These are phyloP conservation scores for Aschersonia sp. DNA, from an alignment of 2,329 filamentous ascomycete genomes.

Conservation along the genomic window DNA sequence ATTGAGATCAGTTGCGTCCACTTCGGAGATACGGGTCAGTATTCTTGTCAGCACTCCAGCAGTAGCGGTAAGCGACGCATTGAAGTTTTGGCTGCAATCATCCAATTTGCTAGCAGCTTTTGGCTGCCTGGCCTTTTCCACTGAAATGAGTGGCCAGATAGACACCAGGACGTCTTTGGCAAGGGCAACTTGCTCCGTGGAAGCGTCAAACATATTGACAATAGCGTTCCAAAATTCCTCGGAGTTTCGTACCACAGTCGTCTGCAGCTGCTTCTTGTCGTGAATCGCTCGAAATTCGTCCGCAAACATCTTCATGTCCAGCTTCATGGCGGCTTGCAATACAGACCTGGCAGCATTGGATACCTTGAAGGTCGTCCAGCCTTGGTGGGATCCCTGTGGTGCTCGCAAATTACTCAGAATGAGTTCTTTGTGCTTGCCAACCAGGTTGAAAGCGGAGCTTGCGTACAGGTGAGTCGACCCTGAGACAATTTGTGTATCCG, in stretches of 20 bases:
- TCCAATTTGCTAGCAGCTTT: slow-evolving; percentile 28
- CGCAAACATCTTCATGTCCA: slow-evolving; percentile 27
- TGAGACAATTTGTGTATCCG: slow-evolving; percentile 26
- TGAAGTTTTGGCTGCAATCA: slow-evolving; percentile 50
- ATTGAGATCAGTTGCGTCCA: slow-evolving; percentile 54
- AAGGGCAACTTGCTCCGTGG: slow-evolving; percentile 57
- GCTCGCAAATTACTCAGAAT: slow-evolving; percentile 28
- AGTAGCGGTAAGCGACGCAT: slow-evolving; percentile 47
- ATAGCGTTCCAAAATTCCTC: slow-evolving; percentile 21
- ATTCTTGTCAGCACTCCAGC: slow-evolving; percentile 53
- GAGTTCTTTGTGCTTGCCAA: slow-evolving; percentile 46
- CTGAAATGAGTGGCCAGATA: slow-evolving; percentile 52
- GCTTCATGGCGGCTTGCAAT: slow-evolving; percentile 38
- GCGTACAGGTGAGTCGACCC: slow-evolving; percentile 46
- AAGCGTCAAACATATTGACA: slow-evolving; percentile 63
- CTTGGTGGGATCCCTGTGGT: slow-evolving; percentile 13
- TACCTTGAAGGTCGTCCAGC: slow-evolving; percentile 25
- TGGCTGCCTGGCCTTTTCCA: slow-evolving; percentile 56
- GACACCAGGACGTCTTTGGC: slow-evolving; percentile 61
- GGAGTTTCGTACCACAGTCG: slow-evolving; percentile 56
- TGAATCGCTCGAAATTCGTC: slow-evolving; percentile 43
- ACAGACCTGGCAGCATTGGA: slow-evolving; percentile 28
- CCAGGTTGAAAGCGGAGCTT: slow-evolving; percentile 50
- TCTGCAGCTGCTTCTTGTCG: slow-evolving; percentile 44
- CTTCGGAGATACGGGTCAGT: slow-evolving; percentile 66